Evolutionary conservation across 768 basidiomycete genomes (phyloP).

Genomic region (Boletus tomentosulus): DNA sequence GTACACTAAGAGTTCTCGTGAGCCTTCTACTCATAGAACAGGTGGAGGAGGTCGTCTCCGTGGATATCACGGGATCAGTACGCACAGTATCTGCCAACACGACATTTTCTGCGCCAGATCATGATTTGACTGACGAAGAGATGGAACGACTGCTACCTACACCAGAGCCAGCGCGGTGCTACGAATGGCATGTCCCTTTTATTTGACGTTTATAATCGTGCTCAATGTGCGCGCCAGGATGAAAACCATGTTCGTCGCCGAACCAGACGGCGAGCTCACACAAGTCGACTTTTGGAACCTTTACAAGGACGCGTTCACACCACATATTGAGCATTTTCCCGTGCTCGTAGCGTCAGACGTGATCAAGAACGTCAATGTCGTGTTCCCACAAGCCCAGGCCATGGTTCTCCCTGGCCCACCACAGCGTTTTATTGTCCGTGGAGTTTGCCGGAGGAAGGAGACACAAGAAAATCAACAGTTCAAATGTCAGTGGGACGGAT

Average conservation of each 20-base stretch:
- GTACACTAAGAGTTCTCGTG: constrained; percentile 63
- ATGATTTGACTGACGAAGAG: constrained; percentile 70
- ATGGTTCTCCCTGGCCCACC: constrained; percentile 75
- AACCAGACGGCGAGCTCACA: constrained; percentile 75
- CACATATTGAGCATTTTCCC: constrained; percentile 51
- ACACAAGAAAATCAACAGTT: constrained; percentile 54
- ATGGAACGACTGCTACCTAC: constrained; percentile 52
- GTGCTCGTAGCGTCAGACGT: constrained; percentile 86
- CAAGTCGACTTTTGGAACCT: constrained; percentile 96
- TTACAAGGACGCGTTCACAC: constrained; percentile 80
- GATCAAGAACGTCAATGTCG: constrained; percentile 85
- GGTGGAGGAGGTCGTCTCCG: constrained; percentile 57
- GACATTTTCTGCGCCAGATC: constrained; percentile 46
- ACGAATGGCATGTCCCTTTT: constrained; percentile 59
- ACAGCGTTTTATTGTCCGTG: constrained; percentile 83
- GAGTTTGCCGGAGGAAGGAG: constrained; percentile 69
- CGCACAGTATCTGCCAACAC: constrained; percentile 55
- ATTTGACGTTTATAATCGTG: not conserved
- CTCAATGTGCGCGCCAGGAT: constrained; percentile 59
- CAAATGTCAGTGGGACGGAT: constrained; percentile 74
- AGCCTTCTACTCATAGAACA: constrained; percentile 69
- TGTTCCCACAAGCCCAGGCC: constrained; percentile 83
- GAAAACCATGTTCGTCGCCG: constrained; percentile 79
- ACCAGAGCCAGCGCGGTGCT: constrained; percentile 75
- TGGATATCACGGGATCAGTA: constrained; percentile 58